phyloP scores from a whole-genome alignment of 305 asterid genomes.

The Solanum hybrid region DNA sequence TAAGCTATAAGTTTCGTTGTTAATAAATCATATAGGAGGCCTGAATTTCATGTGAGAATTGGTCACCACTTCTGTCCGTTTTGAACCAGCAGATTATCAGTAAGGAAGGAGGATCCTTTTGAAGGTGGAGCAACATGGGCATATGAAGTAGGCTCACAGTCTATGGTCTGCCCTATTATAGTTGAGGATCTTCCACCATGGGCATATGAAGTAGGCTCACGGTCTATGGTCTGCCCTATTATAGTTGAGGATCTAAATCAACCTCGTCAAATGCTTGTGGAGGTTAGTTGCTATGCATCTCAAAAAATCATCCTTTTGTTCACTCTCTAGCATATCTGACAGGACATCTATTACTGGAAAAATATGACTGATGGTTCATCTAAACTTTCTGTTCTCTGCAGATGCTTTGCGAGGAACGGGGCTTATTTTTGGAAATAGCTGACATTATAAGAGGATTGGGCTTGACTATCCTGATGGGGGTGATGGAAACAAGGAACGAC shows the following conservation, averaged over 20 bases:
- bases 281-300: slow-evolving; percentile 24
- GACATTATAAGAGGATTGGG: slow-evolving; percentile 91
- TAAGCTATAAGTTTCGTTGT: not conserved
- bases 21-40: not conserved
- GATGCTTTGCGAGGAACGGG: slow-evolving; percentile 95
- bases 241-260: slow-evolving; percentile 85
- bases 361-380: too few species aligned
- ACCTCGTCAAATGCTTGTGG: slow-evolving; percentile 93
- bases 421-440: slow-evolving; percentile 87
- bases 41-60: not conserved
- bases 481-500: slow-evolving; percentile 75
- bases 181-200: slow-evolving; percentile 98
- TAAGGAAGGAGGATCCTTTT: slow-evolving; percentile 63
- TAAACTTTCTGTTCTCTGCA: slow-evolving; percentile 12
- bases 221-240: slow-evolving; percentile 79
- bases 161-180: slow-evolving; percentile 78
- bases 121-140: too few species aligned
- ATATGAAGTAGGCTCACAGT: slow-evolving; percentile 74
- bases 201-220: slow-evolving; percentile 64
- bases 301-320: too few species aligned
- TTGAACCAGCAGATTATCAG: slow-evolving; percentile 46
- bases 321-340: not conserved
- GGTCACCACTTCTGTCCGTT: not conserved
- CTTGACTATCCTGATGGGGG: slow-evolving; percentile 80
- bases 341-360: not conserved